phyloP scores from a whole-genome alignment of 306 rosid genomes.

The Trichosanthes truncata region DNA sequence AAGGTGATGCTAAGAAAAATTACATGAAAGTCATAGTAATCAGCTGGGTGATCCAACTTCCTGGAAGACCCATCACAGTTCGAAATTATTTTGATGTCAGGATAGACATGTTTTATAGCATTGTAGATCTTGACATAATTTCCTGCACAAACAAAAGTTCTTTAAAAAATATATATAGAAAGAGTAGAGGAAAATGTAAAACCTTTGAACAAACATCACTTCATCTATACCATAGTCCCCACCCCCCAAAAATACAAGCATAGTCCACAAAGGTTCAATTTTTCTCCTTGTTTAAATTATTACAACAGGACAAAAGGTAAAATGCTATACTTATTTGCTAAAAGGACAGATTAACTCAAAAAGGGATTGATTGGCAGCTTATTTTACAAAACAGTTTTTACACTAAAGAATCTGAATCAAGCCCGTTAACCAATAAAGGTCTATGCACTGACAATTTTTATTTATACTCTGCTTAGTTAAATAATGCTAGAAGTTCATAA shows the following conservation, averaged over 20 bases:
- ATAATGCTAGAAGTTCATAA: neutral
- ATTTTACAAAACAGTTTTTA: neutral
- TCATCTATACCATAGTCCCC: neutral
- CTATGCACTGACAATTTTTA: neutral
- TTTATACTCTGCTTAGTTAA: neutral
- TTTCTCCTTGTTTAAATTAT: neutral
- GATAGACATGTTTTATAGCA: constrained; percentile 65
- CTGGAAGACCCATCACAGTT: constrained; percentile 75
- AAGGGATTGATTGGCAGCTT: neutral
- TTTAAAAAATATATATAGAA: neutral
- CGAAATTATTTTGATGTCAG: constrained; percentile 75
- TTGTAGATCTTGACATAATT: constrained; percentile 52
- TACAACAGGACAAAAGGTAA: neutral
- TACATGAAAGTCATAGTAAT: constrained; percentile 89
- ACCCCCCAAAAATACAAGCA: neutral
- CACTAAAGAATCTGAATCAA: neutral
- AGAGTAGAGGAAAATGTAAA: neutral
- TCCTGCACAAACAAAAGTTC: constrained; percentile 29
- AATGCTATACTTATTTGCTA: neutral
- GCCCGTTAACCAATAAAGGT: neutral
- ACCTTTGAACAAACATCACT: neutral
- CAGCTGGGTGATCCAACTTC: constrained; percentile 79
- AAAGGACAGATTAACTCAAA: neutral
- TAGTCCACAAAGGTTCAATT: neutral
- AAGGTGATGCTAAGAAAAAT: constrained; percentile 13